A percentile compares a stretch with the other conserved stretches of the same genome.
phyloP scores from a whole-genome alignment of 2,329 filamentous ascomycete species.

The Hymenoscyphus occultus region DNA sequence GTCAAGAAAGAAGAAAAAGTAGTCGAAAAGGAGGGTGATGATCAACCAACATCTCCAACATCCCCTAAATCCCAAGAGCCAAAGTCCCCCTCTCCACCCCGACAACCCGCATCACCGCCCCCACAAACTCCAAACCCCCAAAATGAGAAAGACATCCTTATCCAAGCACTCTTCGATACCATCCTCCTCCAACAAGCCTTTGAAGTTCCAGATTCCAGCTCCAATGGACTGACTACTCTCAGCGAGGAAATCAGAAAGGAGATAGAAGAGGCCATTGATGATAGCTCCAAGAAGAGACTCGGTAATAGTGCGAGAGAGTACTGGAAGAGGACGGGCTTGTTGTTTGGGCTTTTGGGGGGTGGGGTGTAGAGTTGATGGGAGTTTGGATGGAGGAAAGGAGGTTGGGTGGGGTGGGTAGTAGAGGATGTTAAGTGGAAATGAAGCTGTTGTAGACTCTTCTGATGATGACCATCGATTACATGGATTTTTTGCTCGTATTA shows the following conservation, averaged over 20 bases:
- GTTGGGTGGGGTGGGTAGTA: no score
- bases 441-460: no score
- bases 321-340: conserved; percentile 75
- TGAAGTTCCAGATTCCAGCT: conserved; percentile 31
- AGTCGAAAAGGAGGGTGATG: not conserved
- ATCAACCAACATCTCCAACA: not conserved
- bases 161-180: conserved; percentile 62
- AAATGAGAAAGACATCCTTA: conserved; percentile 44
- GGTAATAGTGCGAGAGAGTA: conserved; percentile 68
- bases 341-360: conserved; percentile 71
- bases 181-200: conserved; percentile 49
- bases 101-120: not conserved
- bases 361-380: no score
- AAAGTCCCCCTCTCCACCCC: not conserved
- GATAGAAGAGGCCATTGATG: conserved; percentile 44
- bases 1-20: not conserved
- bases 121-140: conserved; percentile 11
- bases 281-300: conserved; percentile 51
- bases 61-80: not conserved
- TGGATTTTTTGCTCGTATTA: no score
- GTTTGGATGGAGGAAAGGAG: no score
- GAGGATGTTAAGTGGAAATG: no score
- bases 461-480: no score
- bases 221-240: conserved; percentile 46
- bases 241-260: conserved; percentile 43